Evolutionary conservation across 768 basidiomycete species (phyloP).

Genomic region (Boletus coccyginus): DNA sequence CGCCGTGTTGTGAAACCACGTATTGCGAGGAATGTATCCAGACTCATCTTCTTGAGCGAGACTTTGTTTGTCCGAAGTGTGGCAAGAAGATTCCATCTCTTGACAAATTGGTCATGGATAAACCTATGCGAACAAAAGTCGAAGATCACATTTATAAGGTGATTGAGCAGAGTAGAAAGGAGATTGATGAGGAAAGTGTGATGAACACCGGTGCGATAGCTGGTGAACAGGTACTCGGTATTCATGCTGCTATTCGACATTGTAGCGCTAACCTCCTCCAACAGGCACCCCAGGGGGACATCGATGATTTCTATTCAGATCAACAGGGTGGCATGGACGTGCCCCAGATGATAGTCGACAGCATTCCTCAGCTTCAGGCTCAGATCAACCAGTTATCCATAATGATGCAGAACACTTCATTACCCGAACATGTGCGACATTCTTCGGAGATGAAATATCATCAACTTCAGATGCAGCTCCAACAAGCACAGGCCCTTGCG

Average conservation of each 20-base stretch:
- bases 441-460: constrained; percentile 83
- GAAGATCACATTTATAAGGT: constrained; percentile 78
- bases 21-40: constrained; percentile 99
- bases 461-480: constrained; percentile 73
- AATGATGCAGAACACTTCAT: constrained; percentile 75
- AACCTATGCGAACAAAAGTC: constrained; percentile 73
- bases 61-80: constrained; percentile 93
- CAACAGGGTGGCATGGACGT: constrained; percentile 72
- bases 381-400: constrained; percentile 78
- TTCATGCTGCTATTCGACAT: neutral
- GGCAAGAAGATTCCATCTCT: constrained; percentile 83
- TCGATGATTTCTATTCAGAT: constrained; percentile 71
- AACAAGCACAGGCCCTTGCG: constrained; percentile 73
- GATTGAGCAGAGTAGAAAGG: constrained; percentile 74
- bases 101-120: constrained; percentile 83
- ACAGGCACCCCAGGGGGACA: constrained; percentile 31
- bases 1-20: constrained; percentile 86
- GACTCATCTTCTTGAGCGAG: constrained; percentile 88
- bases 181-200: constrained; percentile 46
- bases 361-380: constrained; percentile 79
- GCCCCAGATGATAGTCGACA: constrained; percentile 68
- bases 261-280: constrained; percentile 2
- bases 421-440: constrained; percentile 71
- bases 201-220: constrained; percentile 15
- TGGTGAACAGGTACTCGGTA: constrained; percentile 36